Conservation (phyloP, 1,284 basidiomycete species). For the Cryptococcus sp. region DNA sequence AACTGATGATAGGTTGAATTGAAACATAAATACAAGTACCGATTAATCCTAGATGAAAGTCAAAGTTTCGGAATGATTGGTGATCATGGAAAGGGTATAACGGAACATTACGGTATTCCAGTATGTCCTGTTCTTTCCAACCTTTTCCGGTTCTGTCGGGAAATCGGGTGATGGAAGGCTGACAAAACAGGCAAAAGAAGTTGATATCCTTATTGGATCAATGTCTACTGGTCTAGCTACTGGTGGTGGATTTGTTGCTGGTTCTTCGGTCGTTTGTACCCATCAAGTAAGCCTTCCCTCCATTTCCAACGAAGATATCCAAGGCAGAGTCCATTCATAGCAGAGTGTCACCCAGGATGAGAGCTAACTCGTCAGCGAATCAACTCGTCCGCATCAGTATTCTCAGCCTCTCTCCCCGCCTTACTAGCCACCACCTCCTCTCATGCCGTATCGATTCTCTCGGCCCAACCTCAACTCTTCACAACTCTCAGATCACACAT, state of each 20-base stretch:
- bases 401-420: slow-evolving; percentile 90
- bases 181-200: slow-evolving; percentile 47
- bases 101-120: slow-evolving; percentile 87
- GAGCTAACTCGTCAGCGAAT: slow-evolving; percentile 63
- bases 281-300: slow-evolving; percentile 62
- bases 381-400: slow-evolving; percentile 93
- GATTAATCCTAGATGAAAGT: slow-evolving; percentile 89
- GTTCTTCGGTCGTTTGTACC: slow-evolving; percentile 73
- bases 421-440: slow-evolving; percentile 82
- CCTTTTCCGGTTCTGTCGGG: neutral
- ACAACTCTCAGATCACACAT: slow-evolving; percentile 75
- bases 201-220: slow-evolving; percentile 65
- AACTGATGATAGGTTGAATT: slow-evolving; percentile 69
- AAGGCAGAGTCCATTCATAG: no score
- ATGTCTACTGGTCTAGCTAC: slow-evolving; percentile 80
- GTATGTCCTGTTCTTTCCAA: slow-evolving; percentile 51
- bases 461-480: slow-evolving; percentile 68
- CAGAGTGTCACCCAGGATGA: no score
- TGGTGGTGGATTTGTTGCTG: slow-evolving; percentile 92
- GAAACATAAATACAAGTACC: slow-evolving; percentile 92
- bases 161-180: neutral
- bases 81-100: slow-evolving; percentile 86
- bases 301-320: neutral
- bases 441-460: slow-evolving; percentile 74
- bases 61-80: slow-evolving; percentile 92